Evolutionary conservation across 768 basidiomycete species (phyloP), one percentile per base, ranked within the genome.

Genomic region (Suillus clintonianus): DNA sequence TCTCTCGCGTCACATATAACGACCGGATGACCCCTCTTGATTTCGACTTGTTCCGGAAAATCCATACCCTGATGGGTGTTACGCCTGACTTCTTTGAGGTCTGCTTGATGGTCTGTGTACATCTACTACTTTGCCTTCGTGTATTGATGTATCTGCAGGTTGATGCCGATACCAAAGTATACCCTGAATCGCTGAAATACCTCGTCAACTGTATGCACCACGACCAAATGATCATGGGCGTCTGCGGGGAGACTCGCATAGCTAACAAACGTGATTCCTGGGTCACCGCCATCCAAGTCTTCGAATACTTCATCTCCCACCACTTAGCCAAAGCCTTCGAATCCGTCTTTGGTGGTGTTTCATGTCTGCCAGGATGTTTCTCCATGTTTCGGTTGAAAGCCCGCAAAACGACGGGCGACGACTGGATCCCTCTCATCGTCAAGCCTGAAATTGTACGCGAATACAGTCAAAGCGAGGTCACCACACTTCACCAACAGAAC

Each of bases 351-450:
- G 97, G 97, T 72, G 97, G 97, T 86, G 97, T 99, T 63, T 95
- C 97, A 14, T 99, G 97, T 81, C 82, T 99, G 34, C 97, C 97
- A 0, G 97, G 97, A n/a, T 99, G 97, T 78, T 99, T 99, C 81
- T 97, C 95, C 59, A 99, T 99, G 97, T 99, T 99, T 79, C 85
- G 97, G 59, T 83, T 99, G 73, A 99, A 99, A 76, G 96, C 95
- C 9, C 86, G 97, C 60, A 94, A 90, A 72, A 75, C 85, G 19
- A 84, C 84, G 24, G 96, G 95, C 59, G 94, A 96, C 65, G 97
- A 99, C 71, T 99, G 97, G 97, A 85, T 99, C 27, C 97, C 97
- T 5, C 87, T 99, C 65, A 92, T 99, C 72, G 88, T 92, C 76
- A 97, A 98, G 72, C 96, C 96, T 19, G 94, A 97, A 77, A 97